Conservation (phyloP, 257 asterid genomes). For the Solanum lignicaule region DNA sequence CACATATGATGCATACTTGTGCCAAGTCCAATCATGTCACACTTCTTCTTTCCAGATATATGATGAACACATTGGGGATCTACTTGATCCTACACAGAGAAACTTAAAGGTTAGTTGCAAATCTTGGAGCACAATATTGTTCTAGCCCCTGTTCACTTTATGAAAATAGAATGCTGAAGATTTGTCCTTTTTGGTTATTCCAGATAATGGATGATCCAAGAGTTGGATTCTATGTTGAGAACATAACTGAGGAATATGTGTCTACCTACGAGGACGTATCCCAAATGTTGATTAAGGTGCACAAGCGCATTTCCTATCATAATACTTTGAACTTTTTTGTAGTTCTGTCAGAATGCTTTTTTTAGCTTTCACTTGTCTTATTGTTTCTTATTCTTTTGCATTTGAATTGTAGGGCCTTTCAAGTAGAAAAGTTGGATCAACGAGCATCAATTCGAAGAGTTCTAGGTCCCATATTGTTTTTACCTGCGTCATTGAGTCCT, state of each 20-base stretch:
- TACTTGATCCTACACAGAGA: constrained; percentile 78
- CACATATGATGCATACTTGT: neutral
- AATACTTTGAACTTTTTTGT: neutral
- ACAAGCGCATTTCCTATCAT: neutral
- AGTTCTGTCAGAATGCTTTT: neutral
- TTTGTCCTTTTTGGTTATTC: neutral
- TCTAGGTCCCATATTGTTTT: constrained; percentile 90
- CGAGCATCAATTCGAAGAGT: constrained; percentile 84
- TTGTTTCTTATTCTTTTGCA: neutral
- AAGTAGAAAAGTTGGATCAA: constrained; percentile 78
- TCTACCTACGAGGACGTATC: constrained; percentile 73
- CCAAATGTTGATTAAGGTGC: constrained; percentile 78
- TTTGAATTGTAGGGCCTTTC: constrained; percentile 65
- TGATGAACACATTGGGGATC: constrained; percentile 80
- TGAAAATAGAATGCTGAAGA: neutral
- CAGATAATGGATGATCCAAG: constrained; percentile 83
- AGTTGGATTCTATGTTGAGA: constrained; percentile 82
- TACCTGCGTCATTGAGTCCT: constrained; percentile 85
- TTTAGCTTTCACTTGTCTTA: neutral
- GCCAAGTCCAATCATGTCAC: neutral
- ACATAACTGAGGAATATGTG: constrained; percentile 84
- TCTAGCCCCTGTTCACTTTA: neutral
- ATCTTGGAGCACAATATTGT: neutral
- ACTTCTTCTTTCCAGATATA: constrained; percentile 45
- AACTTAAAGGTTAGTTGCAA: constrained; percentile 54